Evolutionary conservation across 1,284 basidiomycete species (phyloP).

Genomic region (Sanguinoderma infundibulare): DNA sequence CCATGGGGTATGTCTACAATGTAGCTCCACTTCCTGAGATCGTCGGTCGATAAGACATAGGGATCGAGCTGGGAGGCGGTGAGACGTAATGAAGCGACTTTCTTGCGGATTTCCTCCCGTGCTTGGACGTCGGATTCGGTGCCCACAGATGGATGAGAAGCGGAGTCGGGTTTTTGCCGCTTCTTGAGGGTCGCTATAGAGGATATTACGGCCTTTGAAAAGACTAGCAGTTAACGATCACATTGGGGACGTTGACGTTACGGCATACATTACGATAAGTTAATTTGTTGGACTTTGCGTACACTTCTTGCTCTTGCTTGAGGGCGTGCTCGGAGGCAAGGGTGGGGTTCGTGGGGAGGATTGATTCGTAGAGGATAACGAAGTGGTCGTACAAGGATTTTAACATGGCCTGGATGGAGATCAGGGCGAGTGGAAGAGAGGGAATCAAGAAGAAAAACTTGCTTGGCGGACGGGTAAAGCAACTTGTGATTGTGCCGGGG

Average conservation of each 20-base stretch:
- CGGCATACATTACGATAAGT: slow-evolving; percentile 78
- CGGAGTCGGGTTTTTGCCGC: slow-evolving; percentile 63
- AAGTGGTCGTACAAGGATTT: slow-evolving; percentile 76
- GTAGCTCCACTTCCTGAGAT: slow-evolving; percentile 74
- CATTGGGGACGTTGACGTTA: slow-evolving; percentile 2
- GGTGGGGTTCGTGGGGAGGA: slow-evolving; percentile 54
- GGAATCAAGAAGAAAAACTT: slow-evolving; percentile 18
- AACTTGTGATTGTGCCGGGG: slow-evolving; percentile 66
- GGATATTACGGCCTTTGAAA: slow-evolving; percentile 68
- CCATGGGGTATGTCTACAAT: slow-evolving; percentile 69
- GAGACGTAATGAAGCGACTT: slow-evolving; percentile 60
- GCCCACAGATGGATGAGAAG: slow-evolving; percentile 78
- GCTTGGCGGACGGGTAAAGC: slow-evolving; percentile 75
- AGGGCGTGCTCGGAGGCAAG: slow-evolving; percentile 77
- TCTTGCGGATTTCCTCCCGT: slow-evolving; percentile 63
- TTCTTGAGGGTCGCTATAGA: slow-evolving; percentile 76
- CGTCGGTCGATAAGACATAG: slow-evolving; percentile 61
- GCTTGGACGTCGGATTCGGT: slow-evolving; percentile 71
- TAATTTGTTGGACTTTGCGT: slow-evolving; percentile 68
- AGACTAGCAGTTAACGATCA: not conserved
- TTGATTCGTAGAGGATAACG: slow-evolving; percentile 59
- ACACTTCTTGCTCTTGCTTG: slow-evolving; percentile 78
- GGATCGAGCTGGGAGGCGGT: slow-evolving; percentile 58
- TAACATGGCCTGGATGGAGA: slow-evolving; percentile 60
- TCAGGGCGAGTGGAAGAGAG: slow-evolving; percentile 1